Percentiles rank a stretch among this genome's conserved stretches.
Conservation (phyloP, 1,139 yeast species). For the Debaryomyces fabryi region DNA sequence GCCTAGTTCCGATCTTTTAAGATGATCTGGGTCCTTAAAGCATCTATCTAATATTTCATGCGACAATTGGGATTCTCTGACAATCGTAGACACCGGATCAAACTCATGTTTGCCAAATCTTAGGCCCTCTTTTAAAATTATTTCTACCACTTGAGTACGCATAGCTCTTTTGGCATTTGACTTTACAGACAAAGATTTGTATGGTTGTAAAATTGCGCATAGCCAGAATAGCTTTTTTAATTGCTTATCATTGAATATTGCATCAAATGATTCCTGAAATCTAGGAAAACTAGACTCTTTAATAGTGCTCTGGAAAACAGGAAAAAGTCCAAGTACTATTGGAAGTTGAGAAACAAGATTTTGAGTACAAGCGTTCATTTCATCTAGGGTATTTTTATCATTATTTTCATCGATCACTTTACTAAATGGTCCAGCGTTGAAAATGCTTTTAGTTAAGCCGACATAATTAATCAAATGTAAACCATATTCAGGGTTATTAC, state of each 20-base stretch:
- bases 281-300: conserved; percentile 7
- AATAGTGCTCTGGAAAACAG: conserved; percentile 20
- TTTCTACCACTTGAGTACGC: conserved; percentile 30
- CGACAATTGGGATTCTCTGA: conserved; percentile 20
- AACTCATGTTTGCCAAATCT: conserved; percentile 64
- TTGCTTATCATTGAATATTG: conserved; percentile 21
- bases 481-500: conserved; percentile 67
- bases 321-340: conserved; percentile 24
- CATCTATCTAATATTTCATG: conserved; percentile 17
- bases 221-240: conserved; percentile 48
- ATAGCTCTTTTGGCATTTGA: conserved; percentile 46
- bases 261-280: conserved; percentile 13
- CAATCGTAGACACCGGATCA: conserved; percentile 48
- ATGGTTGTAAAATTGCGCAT: conserved; percentile 51
- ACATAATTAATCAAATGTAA: conserved; percentile 58
- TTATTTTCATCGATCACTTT: conserved; percentile 25
- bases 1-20: conserved; percentile 64
- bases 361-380: conserved; percentile 7
- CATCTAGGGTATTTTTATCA: conserved; percentile 8
- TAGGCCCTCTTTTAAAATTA: conserved; percentile 68
- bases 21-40: conserved; percentile 24
- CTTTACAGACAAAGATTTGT: conserved; percentile 39
- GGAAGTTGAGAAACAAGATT: conserved; percentile 19
- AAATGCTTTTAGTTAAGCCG: conserved; percentile 60
- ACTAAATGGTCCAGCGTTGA: conserved; percentile 42